These are phyloP conservation scores for Cyanidioschyzon merolae DNA, from an alignment of 23 red algal genomes.

Conservation along the genomic window DNA sequence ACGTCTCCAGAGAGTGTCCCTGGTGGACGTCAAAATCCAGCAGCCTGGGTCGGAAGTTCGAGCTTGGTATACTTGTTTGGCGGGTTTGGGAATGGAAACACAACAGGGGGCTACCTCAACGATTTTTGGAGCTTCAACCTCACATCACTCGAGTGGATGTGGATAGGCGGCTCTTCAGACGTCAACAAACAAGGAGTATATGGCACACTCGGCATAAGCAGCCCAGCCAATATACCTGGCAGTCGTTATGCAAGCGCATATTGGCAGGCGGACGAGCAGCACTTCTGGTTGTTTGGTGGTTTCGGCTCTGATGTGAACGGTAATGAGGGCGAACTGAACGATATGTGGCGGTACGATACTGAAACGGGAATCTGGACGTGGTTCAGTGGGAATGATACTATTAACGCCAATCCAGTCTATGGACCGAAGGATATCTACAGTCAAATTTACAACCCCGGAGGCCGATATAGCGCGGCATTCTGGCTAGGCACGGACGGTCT, in stretches of 20 bases:
- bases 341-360: conserved; percentile 2
- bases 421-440: background rate
- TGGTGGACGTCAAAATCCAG: background rate
- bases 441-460: background rate
- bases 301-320: background rate
- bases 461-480: background rate
- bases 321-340: background rate
- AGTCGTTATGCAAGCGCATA: background rate
- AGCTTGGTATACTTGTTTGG: background rate
- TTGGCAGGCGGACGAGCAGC: background rate
- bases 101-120: background rate
- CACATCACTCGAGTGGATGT: background rate
- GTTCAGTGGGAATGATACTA: background rate
- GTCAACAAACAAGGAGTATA: background rate
- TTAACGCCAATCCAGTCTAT: background rate
- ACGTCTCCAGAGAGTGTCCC: background rate
- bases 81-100: background rate
- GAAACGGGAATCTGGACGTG: background rate
- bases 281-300: background rate
- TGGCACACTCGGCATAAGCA: background rate
- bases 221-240: background rate
- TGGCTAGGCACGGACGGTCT: background rate
- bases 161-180: background rate
- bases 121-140: background rate
- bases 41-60: background rate